Percentiles rank a stretch among this genome's conserved stretches.
Conservation (phyloP, 2,329 filamentous ascomycete species). For the Xylaria sp. region DNA sequence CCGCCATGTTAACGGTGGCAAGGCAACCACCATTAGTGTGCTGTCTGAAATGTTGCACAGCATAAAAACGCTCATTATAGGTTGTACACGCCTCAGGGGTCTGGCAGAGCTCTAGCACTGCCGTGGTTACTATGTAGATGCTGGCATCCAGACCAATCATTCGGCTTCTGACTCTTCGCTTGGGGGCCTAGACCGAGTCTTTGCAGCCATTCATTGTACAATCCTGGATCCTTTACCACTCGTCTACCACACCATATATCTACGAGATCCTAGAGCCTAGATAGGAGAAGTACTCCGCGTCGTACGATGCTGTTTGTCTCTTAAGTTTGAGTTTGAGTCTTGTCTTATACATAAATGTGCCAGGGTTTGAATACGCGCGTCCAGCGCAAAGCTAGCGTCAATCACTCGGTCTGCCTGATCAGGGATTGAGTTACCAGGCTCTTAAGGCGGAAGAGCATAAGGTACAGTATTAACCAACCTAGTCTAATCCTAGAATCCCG, state of each 20-base stretch:
- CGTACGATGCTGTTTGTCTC: slow-evolving; percentile 5
- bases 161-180: slow-evolving; percentile 7
- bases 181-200: slow-evolving; percentile 26
- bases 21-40: slow-evolving; percentile 3
- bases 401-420: not conserved
- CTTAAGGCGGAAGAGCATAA: not conserved
- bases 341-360: not conserved
- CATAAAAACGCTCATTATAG: slow-evolving; percentile 2
- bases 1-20: slow-evolving; percentile 2
- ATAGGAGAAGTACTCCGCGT: not conserved
- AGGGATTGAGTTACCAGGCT: slow-evolving; percentile 1
- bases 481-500: not conserved
- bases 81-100: slow-evolving; percentile 1
- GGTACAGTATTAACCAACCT: not conserved
- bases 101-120: not conserved
- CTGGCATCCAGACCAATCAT: slow-evolving; percentile 13
- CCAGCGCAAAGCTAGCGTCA: slow-evolving; percentile 2
- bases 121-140: slow-evolving; percentile 15
- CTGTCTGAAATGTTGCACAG: slow-evolving; percentile 2
- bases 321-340: not conserved
- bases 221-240: not conserved
- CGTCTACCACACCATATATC: slow-evolving; percentile 3
- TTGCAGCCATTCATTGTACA: slow-evolving; percentile 17
- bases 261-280: not conserved
- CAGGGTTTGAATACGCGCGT: not conserved